phyloP scores from a whole-genome alignment of 768 basidiomycete genomes.

The Mrakia hoshinonis region DNA sequence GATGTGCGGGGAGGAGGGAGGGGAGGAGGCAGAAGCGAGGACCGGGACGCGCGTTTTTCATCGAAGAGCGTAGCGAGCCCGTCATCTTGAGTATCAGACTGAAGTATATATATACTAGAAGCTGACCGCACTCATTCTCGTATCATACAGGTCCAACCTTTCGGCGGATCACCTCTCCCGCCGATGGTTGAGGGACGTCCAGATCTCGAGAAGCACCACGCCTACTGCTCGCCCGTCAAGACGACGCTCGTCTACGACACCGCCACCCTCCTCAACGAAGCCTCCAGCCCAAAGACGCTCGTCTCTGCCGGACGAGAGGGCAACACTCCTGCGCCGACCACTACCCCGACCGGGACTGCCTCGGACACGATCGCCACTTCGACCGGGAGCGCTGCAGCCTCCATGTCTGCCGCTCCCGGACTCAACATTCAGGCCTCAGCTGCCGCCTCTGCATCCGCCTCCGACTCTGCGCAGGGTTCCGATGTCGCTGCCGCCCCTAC shows the following conservation, averaged over 20 bases:
- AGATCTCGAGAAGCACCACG: neutral
- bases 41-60: too few species aligned
- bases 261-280: conserved; percentile 16
- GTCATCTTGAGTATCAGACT: too few species aligned
- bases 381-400: too few species aligned
- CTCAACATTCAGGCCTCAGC: neutral
- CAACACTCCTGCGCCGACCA: neutral
- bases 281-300: conserved; percentile 1
- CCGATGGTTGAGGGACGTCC: neutral
- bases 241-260: conserved; percentile 10
- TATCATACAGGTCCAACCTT: too few species aligned
- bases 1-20: too few species aligned
- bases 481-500: too few species aligned
- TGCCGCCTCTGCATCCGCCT: neutral
- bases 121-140: too few species aligned
- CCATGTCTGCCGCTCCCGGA: neutral
- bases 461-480: too few species aligned
- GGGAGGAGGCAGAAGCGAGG: too few species aligned
- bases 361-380: neutral
- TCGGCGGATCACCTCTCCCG: conserved; percentile 2
- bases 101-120: too few species aligned
- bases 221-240: conserved; percentile 11
- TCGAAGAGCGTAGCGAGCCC: too few species aligned
- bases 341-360: neutral
- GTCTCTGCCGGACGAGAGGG: neutral